Evolutionary conservation across 805 yeast species (phyloP).

Genomic region (Yamadazyma laniorum): DNA sequence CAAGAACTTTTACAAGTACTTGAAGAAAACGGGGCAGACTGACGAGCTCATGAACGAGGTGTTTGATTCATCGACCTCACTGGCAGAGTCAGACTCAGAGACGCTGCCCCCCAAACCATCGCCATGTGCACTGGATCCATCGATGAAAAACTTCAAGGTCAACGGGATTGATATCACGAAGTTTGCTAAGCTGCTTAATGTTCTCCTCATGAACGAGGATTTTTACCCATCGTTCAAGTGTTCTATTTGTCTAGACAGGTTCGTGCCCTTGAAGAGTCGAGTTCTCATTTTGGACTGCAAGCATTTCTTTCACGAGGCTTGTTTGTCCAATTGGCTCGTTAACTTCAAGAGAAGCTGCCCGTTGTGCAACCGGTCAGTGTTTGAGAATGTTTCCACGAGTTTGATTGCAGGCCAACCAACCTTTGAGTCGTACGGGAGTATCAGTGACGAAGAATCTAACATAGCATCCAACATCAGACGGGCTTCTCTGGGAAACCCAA

Average conservation of each 20-base stretch:
- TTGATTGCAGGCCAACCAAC: conserved; percentile 19
- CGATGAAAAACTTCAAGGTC: conserved; percentile 32
- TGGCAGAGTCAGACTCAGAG: not conserved
- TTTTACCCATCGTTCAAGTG: conserved; percentile 51
- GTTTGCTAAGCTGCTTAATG: conserved; percentile 16
- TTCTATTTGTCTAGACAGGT: conserved; percentile 58
- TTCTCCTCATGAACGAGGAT: conserved; percentile 29
- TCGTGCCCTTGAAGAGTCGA: conserved; percentile 43
- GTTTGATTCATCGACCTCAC: conserved; percentile 2
- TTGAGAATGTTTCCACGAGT: conserved; percentile 11
- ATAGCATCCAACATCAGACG: too few species aligned
- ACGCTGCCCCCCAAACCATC: conserved; percentile 12
- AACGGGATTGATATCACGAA: conserved; percentile 40
- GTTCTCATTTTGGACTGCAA: conserved; percentile 57
- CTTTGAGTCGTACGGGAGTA: conserved; percentile 22
- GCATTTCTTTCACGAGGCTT: conserved; percentile 58
- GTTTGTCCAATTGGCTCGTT: conserved; percentile 61
- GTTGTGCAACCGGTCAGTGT: conserved; percentile 44
- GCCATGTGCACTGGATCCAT: conserved; percentile 20
- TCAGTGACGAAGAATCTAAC: conserved; percentile 9
- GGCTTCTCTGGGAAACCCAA: too few species aligned
- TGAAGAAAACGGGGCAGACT: conserved; percentile 31
- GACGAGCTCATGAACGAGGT: conserved; percentile 8
- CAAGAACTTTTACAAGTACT: conserved; percentile 26
- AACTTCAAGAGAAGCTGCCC: conserved; percentile 56